Evolutionary conservation across 768 basidiomycete species (phyloP), one percentile per base, ranked within the genome.

Genomic region (Auriculariales sp.): DNA sequence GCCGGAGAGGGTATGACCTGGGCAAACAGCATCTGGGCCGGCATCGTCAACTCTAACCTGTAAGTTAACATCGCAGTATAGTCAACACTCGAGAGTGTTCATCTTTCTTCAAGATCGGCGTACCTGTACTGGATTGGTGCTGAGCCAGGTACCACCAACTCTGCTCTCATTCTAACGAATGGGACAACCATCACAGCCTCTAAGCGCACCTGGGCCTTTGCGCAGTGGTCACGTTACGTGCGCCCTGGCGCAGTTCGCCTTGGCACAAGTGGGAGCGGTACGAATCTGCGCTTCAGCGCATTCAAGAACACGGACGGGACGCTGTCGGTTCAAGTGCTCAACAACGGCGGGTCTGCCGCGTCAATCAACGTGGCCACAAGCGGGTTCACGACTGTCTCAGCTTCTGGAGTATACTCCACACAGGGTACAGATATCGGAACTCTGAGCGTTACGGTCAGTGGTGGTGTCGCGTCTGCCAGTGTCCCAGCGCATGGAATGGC

Each of bases 121-220:
- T 53, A 53, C 28, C 45, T 53, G 3, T 49, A 49, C 44, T 53
- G 52, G 52, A 39, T 49, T 25, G 48, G 52, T 34, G 52, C 48
- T 7, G 47, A 53, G 25, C 34, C 42, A 25, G 39, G 46, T 30
- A 44, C 25, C 3, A 45, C 36, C n/a, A 30, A 49, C n/a, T 42
- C 32, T 31, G 42, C 29, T n/a, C 35, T 49, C 39, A 44, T 53
- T 24, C 24, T 32, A n/a, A 49, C 31, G 27, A 32, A 27, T 15
- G 48, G 48, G 14, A 46, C 36, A 12, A 44, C 39, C n/a, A 28
- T 33, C 14, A 31, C 35, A 11, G 48, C 49, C 3, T 50, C 49
- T 6, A 46, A 42, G n/a, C 48, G 52, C 11, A 48, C 50, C 6
- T 53, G 52, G 52, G 52, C 52, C 5, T 49, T 53, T 19, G 52